Base-by-base conservation (phyloP, 768 basidiomycete species). In the Pulveroboletus sp. region DNA sequence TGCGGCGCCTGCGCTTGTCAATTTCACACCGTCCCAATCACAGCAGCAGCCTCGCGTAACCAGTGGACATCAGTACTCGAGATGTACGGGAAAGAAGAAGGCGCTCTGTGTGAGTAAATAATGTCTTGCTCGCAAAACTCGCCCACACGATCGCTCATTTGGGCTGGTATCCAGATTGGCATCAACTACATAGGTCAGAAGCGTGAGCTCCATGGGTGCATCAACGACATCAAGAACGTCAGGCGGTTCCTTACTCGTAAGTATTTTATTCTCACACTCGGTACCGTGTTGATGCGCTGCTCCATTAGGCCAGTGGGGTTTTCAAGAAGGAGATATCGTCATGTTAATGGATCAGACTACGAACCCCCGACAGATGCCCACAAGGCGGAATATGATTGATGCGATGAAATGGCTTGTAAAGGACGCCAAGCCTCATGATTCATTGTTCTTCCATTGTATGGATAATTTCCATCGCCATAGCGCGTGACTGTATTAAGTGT, bases 211-310 rank as follows among this genome's bases (percentile, higher is more conserved):
- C 72, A 72, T 0, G 91, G 91, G 6, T 93, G 91, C 58, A 76
- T 91, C 59, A 93, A 93, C 54, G 92, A 94, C 62, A 85, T 85
- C 4, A 73, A 72, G 50, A 83, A 85, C 57, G 77, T 92, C 40
- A 76, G 78, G 41, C 73, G 74, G 30, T 92, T 91, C 71, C 70
- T 89, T 28, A 79, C 78, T 37, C 66, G 83, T 85, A 57, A 48
- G 76, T 64, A n/a, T 11, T 21, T 41, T 18, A 9, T 35, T 5
- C 27, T 50, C 8, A 4, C 4, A 2, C 2, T 14, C 3, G 0
- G 7, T 24, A 14, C 9, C 32, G 38, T 14, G 11, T 43, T 35
- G 28, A 57, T 44, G 7, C 7, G 12, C 24, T 30, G 9, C 6
- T n/a, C 24, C 18, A 11, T 48, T 9, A 75, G 74, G 69, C 5